Conservation (phyloP, 352 stramenopile genomes). For the Globisporangium middletonii region DNA sequence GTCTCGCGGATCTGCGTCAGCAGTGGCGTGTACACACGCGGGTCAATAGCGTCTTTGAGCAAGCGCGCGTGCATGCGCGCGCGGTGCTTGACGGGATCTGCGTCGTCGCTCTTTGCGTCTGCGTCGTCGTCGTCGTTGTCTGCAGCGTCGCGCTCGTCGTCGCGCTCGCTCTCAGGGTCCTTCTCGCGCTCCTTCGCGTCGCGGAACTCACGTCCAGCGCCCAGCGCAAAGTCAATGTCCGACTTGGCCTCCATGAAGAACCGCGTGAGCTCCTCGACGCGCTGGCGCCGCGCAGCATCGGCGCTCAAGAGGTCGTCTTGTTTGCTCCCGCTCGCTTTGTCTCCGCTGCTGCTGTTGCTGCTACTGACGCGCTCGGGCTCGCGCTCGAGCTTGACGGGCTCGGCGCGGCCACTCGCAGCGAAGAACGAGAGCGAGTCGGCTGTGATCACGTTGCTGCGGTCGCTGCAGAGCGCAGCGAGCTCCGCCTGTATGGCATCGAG, state of each 20-base stretch:
- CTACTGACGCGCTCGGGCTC: conserved; percentile 34
- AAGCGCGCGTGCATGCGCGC: conserved; percentile 48
- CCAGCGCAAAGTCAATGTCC: conserved; percentile 84
- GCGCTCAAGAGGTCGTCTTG: conserved; percentile 67
- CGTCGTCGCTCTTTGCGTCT: conserved; percentile 32
- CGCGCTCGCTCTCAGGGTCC: conserved; percentile 52
- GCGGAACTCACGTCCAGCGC: conserved; percentile 58
- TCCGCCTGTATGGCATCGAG: conserved; percentile 27
- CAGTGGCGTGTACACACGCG: conserved; percentile 75
- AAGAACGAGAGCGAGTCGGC: conserved; percentile 72
- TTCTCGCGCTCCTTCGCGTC: conserved; percentile 49
- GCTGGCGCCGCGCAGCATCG: conserved; percentile 68
- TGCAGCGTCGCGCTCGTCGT: conserved; percentile 61
- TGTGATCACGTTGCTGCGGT: conserved; percentile 72
- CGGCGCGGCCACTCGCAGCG: conserved; percentile 39
- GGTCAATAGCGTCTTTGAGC: conserved; percentile 64
- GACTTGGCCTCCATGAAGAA: conserved; percentile 90
- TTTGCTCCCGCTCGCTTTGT: conserved; percentile 19
- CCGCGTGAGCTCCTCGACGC: conserved; percentile 80
- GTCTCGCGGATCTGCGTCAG: conserved; percentile 69
- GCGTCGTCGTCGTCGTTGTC: conserved; percentile 64
- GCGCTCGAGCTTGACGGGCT: conserved; percentile 72
- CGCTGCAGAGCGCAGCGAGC: conserved; percentile 59
- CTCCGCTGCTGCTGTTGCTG: conserved; percentile 12
- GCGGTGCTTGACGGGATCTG: conserved; percentile 38